Base-by-base conservation (phyloP, 306 rosid genomes). In the Erythrophleum fordii region DNA sequence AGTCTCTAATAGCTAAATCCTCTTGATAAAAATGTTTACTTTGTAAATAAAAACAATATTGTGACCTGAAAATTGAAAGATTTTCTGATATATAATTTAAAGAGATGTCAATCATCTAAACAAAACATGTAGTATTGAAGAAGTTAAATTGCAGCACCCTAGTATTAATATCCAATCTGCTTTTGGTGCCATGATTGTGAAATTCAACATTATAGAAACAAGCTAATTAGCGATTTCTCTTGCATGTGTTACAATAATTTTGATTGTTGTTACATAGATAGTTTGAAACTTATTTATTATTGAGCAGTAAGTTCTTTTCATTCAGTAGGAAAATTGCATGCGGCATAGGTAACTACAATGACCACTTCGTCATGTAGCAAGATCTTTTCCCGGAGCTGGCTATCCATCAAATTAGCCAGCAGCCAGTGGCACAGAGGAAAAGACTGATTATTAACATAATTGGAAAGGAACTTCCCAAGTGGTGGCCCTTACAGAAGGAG, bases 331-430 rank as follows among this genome's bases (percentile, higher is more conserved):
- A 69, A 42, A 86, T 83, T 53, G 69, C 78, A 35, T 37, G 68
- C 34, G 88, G 20, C 26, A 28, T 18, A 6, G 77, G 77, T 18
- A 88, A 80, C 77, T 89, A 79, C 69, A 86, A 52, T 42, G 84
- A 88, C 64, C 83, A 91, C 82, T 92, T 80, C 18, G 85, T 87
- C 14, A 80, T 84, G 4, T 90, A 82, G 58, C 82, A 85, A 55
- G 87, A 85, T 76, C 87, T 91, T 84, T 93, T 92, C 72, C 86
- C 91, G 16, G 97, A 94, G 56, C 81, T 94, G 68, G 92, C 93
- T 11, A 85, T 89, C 14, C 82, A 39, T 25, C 81, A 85, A 68
- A 77, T 71, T 26, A 83, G 41, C 49, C 64, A 79, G 13, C 86
- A 77, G n/a, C 60, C 87, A 2, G 34, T 72, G 25, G 68, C 77